Percentiles rank a stretch among this genome's conserved stretches.
phyloP scores from a whole-genome alignment of 1,284 basidiomycete species.

The Golubevia sp. region DNA sequence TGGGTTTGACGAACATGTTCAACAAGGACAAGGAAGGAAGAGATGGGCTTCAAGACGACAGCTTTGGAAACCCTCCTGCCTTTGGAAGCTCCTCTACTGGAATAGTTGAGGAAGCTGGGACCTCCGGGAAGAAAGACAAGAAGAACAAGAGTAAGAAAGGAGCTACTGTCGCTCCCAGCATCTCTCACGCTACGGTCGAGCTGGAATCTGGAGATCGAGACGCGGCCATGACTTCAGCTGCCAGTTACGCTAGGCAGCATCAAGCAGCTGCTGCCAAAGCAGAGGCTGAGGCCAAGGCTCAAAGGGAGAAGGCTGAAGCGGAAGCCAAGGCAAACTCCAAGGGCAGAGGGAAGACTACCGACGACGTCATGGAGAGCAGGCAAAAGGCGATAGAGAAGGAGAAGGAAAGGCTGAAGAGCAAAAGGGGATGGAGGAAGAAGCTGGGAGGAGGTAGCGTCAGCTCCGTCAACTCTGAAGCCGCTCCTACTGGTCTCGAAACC shows the following conservation, averaged over 20 bases:
- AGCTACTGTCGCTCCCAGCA: slow-evolving; percentile 72
- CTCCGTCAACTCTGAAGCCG: slow-evolving; percentile 10
- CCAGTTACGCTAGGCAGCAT: slow-evolving; percentile 86
- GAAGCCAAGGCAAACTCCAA: slow-evolving; percentile 63
- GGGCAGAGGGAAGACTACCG: slow-evolving; percentile 64
- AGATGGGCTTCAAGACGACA: slow-evolving; percentile 65
- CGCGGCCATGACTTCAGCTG: slow-evolving; percentile 85
- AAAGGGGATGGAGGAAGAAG: slow-evolving; percentile 53
- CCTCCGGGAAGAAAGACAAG: slow-evolving; percentile 54
- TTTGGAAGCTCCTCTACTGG: slow-evolving; percentile 63
- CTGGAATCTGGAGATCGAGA: slow-evolving; percentile 73
- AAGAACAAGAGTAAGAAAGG: slow-evolving; percentile 66
- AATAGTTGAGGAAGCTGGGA: slow-evolving; percentile 61
- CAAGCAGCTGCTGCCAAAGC: slow-evolving; percentile 69
- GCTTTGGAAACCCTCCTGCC: slow-evolving; percentile 64
- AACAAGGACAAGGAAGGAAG: slow-evolving; percentile 75
- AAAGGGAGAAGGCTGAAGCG: slow-evolving; percentile 68
- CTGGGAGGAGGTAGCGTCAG: slow-evolving; percentile 60
- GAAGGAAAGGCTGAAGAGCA: slow-evolving; percentile 60
- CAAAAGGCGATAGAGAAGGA: slow-evolving; percentile 63
- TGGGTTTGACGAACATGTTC: slow-evolving; percentile 82
- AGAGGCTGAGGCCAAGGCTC: slow-evolving; percentile 59
- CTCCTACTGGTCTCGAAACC: slow-evolving; percentile 41
- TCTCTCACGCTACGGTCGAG: slow-evolving; percentile 85
- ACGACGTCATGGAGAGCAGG: slow-evolving; percentile 62